Conservation (phyloP, 768 basidiomycete genomes). For the Vararia minispora region DNA sequence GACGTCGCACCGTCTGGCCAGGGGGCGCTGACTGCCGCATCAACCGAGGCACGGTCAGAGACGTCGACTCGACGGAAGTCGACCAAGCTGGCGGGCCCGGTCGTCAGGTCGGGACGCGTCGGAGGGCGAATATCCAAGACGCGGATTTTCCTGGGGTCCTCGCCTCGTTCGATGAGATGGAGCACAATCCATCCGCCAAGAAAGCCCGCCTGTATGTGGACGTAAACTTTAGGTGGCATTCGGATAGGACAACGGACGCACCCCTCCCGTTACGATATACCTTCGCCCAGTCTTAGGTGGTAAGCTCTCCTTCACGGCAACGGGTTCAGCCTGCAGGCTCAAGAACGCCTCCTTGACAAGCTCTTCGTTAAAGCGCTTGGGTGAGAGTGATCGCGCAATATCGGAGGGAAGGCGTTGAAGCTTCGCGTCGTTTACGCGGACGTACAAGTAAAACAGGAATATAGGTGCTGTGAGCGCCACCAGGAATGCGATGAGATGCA, state of each 20-base stretch:
- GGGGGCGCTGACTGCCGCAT: constrained; percentile 49
- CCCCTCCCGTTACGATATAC: constrained; percentile 71
- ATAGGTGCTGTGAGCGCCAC: constrained; percentile 6
- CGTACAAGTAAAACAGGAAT: constrained; percentile 26
- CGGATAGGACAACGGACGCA: constrained; percentile 22
- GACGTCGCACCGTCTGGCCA: constrained; percentile 35
- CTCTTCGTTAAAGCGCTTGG: constrained; percentile 35
- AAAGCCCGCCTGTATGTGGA: constrained; percentile 46
- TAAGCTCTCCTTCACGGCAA: constrained; percentile 33
- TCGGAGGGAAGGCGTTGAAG: constrained; percentile 38
- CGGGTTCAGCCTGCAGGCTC: constrained; percentile 23
- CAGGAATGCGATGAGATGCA: neutral
- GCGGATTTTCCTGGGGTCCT: constrained; percentile 53
- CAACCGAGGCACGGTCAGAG: constrained; percentile 38
- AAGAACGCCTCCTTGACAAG: constrained; percentile 29
- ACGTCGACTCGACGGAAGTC: constrained; percentile 52
- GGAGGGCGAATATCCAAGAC: constrained; percentile 60
- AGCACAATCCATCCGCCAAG: constrained; percentile 71
- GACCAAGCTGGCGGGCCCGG: constrained; percentile 39
- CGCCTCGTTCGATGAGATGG: constrained; percentile 58
- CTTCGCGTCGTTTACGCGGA: constrained; percentile 41
- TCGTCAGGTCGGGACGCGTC: constrained; percentile 40
- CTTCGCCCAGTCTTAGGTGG: constrained; percentile 61
- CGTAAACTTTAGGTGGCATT: neutral
- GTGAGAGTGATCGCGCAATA: constrained; percentile 34